Base-by-base conservation (phyloP, 805 yeast genomes). In the Kuraishia floccosa region DNA sequence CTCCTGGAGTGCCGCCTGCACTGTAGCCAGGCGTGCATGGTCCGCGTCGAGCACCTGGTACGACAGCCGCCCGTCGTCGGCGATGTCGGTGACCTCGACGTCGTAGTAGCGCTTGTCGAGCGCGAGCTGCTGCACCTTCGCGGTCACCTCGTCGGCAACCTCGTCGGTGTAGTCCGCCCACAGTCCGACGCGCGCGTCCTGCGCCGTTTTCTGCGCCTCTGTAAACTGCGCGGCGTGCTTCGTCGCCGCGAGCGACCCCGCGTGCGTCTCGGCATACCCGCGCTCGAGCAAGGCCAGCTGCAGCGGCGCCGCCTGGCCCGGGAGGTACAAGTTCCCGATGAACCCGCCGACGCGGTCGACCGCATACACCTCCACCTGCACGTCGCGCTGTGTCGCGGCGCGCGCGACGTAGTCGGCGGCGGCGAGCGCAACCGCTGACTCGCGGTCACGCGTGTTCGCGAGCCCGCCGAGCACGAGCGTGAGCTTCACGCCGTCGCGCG, bases 301-400 rank as follows among this genome's bases (percentile, higher is more conserved):
- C 38, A 73, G 62, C 15, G 84, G 86, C 20, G 49, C 41, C 19
- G 60, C 58, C 27, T 60, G 61, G 2, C 72, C 64, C 10, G 66
- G 68, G 8, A 72, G 44, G 46, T 58, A 79, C 31, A 82, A 43
- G 44, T 75, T 72, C 28, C 94, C 91, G 45, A 82, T 72, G 46
- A 85, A 85, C 0, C 81, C 83, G 35, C 94, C 94, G 34, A 76
- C 62, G 46, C 75, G 80, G 49, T 85, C 95, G 31, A 70, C 68
- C 35, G 70, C 76, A 40, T 70, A 70, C 14, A 84, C 67, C 32
- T 77, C 78, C 39, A 84, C 58, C 39, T 69, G 74, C 26, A 84
- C 82, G 38, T 76, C 83, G 47, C 85, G 69, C 56, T 84, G 95
- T 49, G 72, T 60, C 31, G 68, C 63, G 37, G 68, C 67, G 37